Conservation (phyloP, 441 rosid genomes). For the Capsella rubella region DNA sequence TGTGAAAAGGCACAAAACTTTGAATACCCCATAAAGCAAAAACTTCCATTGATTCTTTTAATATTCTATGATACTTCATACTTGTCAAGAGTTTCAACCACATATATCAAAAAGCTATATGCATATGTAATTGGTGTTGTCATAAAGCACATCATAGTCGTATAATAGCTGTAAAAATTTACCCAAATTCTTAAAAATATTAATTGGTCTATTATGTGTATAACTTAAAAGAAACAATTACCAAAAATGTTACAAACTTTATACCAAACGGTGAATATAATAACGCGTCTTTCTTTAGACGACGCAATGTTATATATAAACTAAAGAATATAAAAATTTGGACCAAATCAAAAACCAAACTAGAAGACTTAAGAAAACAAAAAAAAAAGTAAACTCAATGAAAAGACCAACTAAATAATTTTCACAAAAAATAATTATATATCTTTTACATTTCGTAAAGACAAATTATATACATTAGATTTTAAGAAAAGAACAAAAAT, state of each 20-base stretch:
- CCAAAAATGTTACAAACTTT: too few species aligned
- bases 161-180: too few species aligned
- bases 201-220: too few species aligned
- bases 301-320: background rate
- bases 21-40: constrained; percentile 1
- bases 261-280: too few species aligned
- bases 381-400: constrained; percentile 1
- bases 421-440: constrained; percentile 9
- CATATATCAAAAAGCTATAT: background rate
- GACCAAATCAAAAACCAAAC: constrained; percentile 13
- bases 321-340: constrained; percentile 5
- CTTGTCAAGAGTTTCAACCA: constrained; percentile 1
- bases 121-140: too few species aligned
- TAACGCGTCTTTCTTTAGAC: too few species aligned
- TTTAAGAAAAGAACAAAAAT: background rate
- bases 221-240: too few species aligned
- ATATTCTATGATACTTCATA: background rate
- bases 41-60: background rate
- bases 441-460: constrained; percentile 4
- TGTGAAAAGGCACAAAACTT: constrained; percentile 21
- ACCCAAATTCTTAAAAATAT: too few species aligned
- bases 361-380: background rate
- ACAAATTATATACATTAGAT: constrained; percentile 27
- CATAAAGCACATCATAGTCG: too few species aligned
- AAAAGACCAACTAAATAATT: constrained; percentile 23